Conservation (phyloP, 2,329 filamentous ascomycete genomes). For the Aureobasidium sp. region DNA sequence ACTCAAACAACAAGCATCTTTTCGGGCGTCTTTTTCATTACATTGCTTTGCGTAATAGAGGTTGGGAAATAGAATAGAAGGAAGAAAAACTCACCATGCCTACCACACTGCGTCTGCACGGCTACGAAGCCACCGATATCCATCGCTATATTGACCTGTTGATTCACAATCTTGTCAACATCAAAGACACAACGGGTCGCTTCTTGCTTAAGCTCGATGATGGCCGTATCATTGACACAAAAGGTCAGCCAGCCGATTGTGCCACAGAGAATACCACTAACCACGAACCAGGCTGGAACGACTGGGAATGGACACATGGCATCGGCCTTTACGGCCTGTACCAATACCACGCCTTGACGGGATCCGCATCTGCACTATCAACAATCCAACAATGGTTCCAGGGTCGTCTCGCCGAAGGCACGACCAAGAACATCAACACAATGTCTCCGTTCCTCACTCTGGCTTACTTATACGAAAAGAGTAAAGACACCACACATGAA, state of each 20-base stretch:
- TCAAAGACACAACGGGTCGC: slow-evolving; percentile 66
- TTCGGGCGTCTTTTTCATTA: background rate
- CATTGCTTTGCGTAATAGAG: background rate
- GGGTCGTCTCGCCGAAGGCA: slow-evolving; percentile 61
- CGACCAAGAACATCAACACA: slow-evolving; percentile 73
- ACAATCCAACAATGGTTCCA: slow-evolving; percentile 70
- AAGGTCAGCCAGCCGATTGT: slow-evolving; percentile 36
- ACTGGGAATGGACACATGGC: slow-evolving; percentile 56
- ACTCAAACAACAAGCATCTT: background rate
- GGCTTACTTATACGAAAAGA: slow-evolving; percentile 73
- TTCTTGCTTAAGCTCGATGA: slow-evolving; percentile 66
- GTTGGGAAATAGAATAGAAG: background rate
- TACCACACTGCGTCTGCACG: slow-evolving; percentile 31
- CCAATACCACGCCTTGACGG: slow-evolving; percentile 71
- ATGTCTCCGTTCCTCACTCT: slow-evolving; percentile 69
- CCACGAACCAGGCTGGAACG: slow-evolving; percentile 52
- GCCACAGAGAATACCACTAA: background rate
- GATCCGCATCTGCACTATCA: slow-evolving; percentile 51
- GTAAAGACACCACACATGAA: slow-evolving; percentile 59
- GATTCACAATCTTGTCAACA: slow-evolving; percentile 69
- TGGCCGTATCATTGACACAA: slow-evolving; percentile 73
- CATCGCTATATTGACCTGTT: slow-evolving; percentile 56
- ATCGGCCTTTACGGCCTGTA: slow-evolving; percentile 74
- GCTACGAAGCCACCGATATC: slow-evolving; percentile 38
- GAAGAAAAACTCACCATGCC: slow-evolving; percentile 29